Base-by-base conservation (phyloP, 805 yeast species). In the Ogataea philodendri region DNA sequence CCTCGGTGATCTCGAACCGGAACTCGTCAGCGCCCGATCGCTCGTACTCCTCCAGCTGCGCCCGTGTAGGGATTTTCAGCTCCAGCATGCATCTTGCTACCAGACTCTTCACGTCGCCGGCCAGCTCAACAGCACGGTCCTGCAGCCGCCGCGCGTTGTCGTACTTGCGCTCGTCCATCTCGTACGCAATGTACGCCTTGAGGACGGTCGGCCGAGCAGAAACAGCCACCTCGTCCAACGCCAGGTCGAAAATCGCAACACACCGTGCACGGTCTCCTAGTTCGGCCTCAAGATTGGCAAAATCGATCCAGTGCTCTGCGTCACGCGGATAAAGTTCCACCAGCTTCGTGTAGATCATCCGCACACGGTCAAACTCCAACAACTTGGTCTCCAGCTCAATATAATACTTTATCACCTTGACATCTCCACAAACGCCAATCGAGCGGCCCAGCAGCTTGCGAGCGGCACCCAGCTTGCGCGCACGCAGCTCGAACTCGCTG, bases 361-460 rank as follows among this genome's bases (percentile, higher is more conserved):
- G 63, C 6, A 82, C 88, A 22, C 96, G 62, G 42, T 83, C 94
- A 67, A 84, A 84, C 49, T 88, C 93, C 22, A 83, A 84, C 29
- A 89, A 56, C 35, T 67, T 63, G 23, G 64, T 65, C 54, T 90
- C 97, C 22, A 88, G 45, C 1, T 62, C 65, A 30, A 90, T 80
- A 59, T 93, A 93, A 41, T 67, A 67, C 42, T 63, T 65, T 52
- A 81, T 78, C 0, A 85, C 58, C 34, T 74, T 75, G 1, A 60
- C 64, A 51, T 78, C 81, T 0, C 86, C 83, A 27, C 74, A 70
- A 29, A 68, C 61, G 0, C 95, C 97, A 13, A 90, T 66, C 0
- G 85, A 73, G 32, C 70, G 65, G 0, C 96, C 96, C 16, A 86
- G 58, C 2, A 83, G 58, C 54, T 76, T 81, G 24, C 97, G 67